phyloP scores from a whole-genome alignment of 768 basidiomycete genomes.

The Phaffia australis region DNA sequence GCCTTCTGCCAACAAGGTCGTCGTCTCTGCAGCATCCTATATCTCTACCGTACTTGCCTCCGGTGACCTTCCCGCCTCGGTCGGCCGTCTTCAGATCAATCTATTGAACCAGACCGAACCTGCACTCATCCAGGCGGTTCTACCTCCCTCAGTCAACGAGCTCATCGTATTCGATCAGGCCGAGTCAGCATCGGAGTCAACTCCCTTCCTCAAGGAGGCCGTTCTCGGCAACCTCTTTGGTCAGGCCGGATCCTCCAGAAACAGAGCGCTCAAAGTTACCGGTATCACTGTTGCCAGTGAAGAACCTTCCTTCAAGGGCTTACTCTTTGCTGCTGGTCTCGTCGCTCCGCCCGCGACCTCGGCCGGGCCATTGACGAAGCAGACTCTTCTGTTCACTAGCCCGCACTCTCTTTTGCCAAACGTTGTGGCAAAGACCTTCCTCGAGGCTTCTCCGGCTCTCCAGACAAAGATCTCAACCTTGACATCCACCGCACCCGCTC shows the following conservation, averaged over 20 bases:
- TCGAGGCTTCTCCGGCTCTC: conserved; percentile 41
- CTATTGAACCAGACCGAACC: conserved; percentile 70
- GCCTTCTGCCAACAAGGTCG: conserved; percentile 49
- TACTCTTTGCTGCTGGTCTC: conserved; percentile 28
- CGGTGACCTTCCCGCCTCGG: conserved; percentile 39
- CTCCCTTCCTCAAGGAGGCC: conserved; percentile 51
- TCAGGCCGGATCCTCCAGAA: conserved; percentile 9
- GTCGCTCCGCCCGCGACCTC: conserved; percentile 30
- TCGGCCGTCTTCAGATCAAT: conserved; percentile 62
- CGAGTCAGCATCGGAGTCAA: conserved; percentile 50
- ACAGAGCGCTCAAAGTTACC: conserved; percentile 19
- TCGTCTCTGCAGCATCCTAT: conserved; percentile 50
- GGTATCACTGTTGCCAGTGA: conserved; percentile 6
- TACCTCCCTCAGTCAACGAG: conserved; percentile 45
- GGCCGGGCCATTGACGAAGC: conserved; percentile 27
- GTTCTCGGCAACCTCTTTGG: conserved; percentile 43
- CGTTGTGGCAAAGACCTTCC: conserved; percentile 40
- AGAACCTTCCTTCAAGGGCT: conserved; percentile 14
- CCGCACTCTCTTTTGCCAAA: conserved; percentile 49
- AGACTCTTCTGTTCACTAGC: conserved; percentile 53
- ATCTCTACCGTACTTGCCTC: conserved; percentile 60
- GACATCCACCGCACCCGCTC: conserved; percentile 36
- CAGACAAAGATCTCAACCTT: conserved; percentile 35
- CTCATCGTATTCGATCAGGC: conserved; percentile 64
- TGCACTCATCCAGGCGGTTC: conserved; percentile 52